These are phyloP conservation scores for sweet orange (Citrus sinensis) DNA, from an alignment of 345 rosid species.

Conservation along the genomic window DNA sequence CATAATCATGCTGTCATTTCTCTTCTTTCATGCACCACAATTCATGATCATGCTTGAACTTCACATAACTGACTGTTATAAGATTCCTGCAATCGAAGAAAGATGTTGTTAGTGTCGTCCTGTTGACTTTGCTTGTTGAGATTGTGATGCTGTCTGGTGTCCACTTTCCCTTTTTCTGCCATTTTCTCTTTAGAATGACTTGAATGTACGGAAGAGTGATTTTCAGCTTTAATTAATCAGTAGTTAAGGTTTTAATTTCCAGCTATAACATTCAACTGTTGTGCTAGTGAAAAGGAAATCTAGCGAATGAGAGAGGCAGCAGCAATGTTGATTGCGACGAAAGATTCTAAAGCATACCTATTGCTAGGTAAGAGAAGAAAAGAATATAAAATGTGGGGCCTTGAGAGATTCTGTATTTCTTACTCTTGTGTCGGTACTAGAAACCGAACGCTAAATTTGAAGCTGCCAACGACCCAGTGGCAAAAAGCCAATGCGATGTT, in stretches of 20 bases:
- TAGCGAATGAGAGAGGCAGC: background rate
- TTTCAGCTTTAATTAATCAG: background rate
- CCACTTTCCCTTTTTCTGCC: background rate
- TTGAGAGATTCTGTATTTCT: conserved; percentile 1
- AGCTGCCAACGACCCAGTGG: background rate
- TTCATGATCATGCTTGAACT: background rate
- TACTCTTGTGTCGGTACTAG: background rate
- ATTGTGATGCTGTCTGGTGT: conserved; percentile 20
- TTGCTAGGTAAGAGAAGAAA: conserved; percentile 12
- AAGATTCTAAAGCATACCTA: background rate
- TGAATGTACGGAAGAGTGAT: conserved; percentile 2
- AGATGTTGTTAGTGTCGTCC: conserved; percentile 25
- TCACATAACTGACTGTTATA: background rate
- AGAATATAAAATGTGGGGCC: conserved; percentile 12
- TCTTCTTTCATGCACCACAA: background rate
- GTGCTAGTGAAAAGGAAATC: background rate
- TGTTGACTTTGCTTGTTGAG: conserved; percentile 43
- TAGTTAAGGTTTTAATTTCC: background rate
- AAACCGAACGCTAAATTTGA: background rate
- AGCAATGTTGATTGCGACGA: background rate
- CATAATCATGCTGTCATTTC: conserved; percentile 2
- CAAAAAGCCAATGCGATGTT: too few relatives aligned
- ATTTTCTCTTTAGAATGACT: background rate
- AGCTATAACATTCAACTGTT: background rate
- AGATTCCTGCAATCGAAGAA: conserved; percentile 21